Conservation (phyloP, 768 basidiomycete genomes). For the Hemileccinum impolitum region DNA sequence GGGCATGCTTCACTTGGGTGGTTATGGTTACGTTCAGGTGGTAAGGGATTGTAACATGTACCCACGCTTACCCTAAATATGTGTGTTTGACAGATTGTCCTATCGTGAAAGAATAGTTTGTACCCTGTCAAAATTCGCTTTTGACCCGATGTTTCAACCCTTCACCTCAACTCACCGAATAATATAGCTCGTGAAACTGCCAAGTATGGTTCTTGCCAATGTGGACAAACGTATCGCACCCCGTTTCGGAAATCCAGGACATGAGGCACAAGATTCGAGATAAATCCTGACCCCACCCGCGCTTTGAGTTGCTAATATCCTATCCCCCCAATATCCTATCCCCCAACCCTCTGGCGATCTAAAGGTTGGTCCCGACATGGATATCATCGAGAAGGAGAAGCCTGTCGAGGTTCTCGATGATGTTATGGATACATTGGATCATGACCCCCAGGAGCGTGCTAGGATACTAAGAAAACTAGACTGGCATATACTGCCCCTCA, state of each 20-base stretch:
- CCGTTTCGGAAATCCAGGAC: neutral
- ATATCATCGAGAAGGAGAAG: conserved; percentile 1
- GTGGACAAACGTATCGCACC: neutral
- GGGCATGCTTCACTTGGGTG: neutral
- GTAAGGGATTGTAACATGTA: neutral
- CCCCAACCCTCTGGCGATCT: neutral
- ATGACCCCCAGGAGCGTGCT: conserved; percentile 6
- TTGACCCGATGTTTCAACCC: neutral
- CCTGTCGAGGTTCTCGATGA: neutral
- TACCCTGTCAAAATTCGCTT: neutral
- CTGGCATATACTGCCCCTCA: conserved; percentile 38
- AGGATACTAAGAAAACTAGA: conserved; percentile 38
- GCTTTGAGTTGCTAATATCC: conserved; percentile 2
- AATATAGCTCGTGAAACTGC: neutral
- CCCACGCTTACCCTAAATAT: neutral
- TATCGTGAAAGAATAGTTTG: neutral
- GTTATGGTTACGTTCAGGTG: neutral
- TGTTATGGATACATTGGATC: neutral
- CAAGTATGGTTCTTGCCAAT: neutral
- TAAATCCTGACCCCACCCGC: neutral
- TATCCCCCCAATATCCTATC: neutral
- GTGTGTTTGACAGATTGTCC: neutral
- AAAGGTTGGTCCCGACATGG: conserved; percentile 2
- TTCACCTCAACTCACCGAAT: neutral
- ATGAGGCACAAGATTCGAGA: neutral